phyloP scores from a whole-genome alignment of 148 eudicot genomes.

The Polygonum aviculare region DNA sequence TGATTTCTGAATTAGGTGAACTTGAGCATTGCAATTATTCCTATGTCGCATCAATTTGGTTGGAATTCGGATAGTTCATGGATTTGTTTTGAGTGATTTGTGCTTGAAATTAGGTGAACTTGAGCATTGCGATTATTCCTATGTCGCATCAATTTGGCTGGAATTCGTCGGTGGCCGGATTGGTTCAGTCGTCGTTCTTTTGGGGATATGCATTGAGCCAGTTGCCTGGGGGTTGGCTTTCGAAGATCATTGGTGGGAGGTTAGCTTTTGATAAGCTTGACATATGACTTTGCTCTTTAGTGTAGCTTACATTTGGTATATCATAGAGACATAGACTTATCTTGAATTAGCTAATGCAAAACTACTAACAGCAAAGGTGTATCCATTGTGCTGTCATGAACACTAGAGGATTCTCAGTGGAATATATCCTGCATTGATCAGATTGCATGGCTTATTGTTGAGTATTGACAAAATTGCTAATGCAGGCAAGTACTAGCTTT shows the following conservation, averaged over 20 bases:
- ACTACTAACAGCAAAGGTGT: background rate
- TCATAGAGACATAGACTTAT: background rate
- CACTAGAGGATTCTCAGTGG: background rate
- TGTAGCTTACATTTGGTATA: background rate
- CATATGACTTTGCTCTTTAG: background rate
- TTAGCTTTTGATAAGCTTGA: conserved; percentile 27
- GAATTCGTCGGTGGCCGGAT: conserved; percentile 87
- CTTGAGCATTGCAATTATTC: too few species aligned
- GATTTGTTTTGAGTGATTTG: conserved; percentile 3
- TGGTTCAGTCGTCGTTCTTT: conserved; percentile 97
- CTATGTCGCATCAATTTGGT: too few species aligned
- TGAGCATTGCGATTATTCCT: conserved; percentile 97
- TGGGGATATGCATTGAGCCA: conserved; percentile 99
- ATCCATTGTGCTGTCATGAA: background rate
- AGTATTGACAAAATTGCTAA: background rate
- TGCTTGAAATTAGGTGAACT: conserved; percentile 55
- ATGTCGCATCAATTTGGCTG: conserved; percentile 99
- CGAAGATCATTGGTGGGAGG: conserved; percentile 96
- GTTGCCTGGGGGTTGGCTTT: conserved; percentile 97
- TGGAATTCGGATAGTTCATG: background rate
- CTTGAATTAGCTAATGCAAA: too few species aligned
- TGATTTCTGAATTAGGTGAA: too few species aligned
- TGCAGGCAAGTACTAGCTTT: conserved; percentile 81
- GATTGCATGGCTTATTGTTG: background rate
- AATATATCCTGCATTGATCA: background rate